These are phyloP conservation scores for Kalmanozyma brasiliensis DNA, from an alignment of 1,284 basidiomycete species.

Conservation along the genomic window DNA sequence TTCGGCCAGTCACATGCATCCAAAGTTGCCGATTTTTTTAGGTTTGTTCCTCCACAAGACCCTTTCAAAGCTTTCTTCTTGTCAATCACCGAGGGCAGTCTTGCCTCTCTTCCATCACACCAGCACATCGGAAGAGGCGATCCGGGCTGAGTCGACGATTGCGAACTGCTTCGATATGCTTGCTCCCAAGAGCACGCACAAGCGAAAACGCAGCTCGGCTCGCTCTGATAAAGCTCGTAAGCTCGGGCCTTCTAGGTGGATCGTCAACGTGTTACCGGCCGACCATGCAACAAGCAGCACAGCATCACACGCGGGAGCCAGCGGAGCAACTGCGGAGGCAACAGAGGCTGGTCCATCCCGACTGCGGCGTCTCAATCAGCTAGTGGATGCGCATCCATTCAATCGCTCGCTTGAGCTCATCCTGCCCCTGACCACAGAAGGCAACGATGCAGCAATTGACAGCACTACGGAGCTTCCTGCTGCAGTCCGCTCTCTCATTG, in stretches of 20 bases:
- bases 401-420: slow-evolving; percentile 55
- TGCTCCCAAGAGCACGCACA: slow-evolving; percentile 59
- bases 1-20: neutral
- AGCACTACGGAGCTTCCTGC: slow-evolving; percentile 6
- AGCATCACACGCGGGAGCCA: neutral
- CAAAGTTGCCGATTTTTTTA: neutral
- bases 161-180: slow-evolving; percentile 14
- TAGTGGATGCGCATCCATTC: slow-evolving; percentile 53
- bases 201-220: slow-evolving; percentile 61
- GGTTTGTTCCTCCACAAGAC: neutral
- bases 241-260: slow-evolving; percentile 34
- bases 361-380: neutral
- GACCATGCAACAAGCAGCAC: neutral
- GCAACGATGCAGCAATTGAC: neutral
- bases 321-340: neutral
- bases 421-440: slow-evolving; percentile 17
- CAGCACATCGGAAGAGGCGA: neutral
- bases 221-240: slow-evolving; percentile 55
- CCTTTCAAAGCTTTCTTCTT: slow-evolving; percentile 3
- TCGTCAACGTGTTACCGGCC: slow-evolving; percentile 27
- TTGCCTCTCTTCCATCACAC: neutral
- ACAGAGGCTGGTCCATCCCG: neutral
- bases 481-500: slow-evolving; percentile 16
- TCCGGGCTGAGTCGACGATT: too few relatives aligned
- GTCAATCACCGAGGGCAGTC: too few relatives aligned